Evolutionary conservation across 257 asterid species (phyloP).

Genomic region (Primulina huaijiensis): DNA sequence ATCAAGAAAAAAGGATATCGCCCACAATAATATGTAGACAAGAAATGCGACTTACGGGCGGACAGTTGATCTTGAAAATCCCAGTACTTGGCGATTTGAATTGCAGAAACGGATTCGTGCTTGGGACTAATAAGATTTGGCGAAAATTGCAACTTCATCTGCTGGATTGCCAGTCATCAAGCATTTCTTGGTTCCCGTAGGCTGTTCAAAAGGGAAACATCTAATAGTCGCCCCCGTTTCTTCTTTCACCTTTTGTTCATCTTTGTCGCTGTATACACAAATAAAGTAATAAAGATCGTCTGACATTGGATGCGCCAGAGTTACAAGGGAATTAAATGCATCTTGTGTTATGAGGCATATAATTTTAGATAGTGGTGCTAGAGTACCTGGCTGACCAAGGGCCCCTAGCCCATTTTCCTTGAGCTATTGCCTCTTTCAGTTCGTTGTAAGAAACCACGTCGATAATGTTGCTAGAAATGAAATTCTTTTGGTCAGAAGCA

Average conservation of each 20-base stretch:
- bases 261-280: constrained; percentile 53
- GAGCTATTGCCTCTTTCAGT: constrained; percentile 85
- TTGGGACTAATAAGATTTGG: constrained; percentile 68
- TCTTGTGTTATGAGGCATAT: constrained; percentile 7
- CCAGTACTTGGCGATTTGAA: not conserved
- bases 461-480: constrained; percentile 67
- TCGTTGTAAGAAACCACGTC: constrained; percentile 82
- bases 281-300: constrained; percentile 13
- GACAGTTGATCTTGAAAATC: not conserved
- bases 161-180: constrained; percentile 86
- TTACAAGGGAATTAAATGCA: not conserved
- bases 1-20: not conserved
- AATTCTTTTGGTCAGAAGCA: constrained; percentile 24
- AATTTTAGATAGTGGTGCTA: not conserved
- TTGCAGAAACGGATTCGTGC: not conserved
- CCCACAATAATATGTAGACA: not conserved
- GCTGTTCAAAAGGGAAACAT: constrained; percentile 95
- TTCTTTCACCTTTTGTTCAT: constrained; percentile 82
- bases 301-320: not conserved
- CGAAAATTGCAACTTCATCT: constrained; percentile 90
- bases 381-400: constrained; percentile 97
- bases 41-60: not conserved
- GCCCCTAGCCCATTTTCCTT: constrained; percentile 99
- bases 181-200: constrained; percentile 67
- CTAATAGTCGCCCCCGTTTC: constrained; percentile 96